Percentiles rank a stretch among this genome's conserved stretches.
These are phyloP conservation scores for Neoarthrinium moseri DNA, from an alignment of 2,329 filamentous ascomycete genomes.

Conservation along the genomic window DNA sequence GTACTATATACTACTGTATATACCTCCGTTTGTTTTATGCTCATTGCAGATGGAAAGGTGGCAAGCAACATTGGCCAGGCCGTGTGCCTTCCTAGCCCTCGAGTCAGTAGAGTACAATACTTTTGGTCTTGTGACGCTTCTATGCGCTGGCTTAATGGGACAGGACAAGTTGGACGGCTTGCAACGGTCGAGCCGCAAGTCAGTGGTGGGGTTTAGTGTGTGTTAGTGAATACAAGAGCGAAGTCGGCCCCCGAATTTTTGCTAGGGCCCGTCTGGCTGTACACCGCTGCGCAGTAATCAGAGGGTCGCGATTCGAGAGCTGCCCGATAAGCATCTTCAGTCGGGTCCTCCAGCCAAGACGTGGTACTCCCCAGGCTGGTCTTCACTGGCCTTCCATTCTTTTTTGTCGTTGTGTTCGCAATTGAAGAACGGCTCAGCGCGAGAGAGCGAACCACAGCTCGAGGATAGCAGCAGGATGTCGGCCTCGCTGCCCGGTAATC, in stretches of 20 bases:
- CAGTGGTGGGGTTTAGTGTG: constrained; percentile 1
- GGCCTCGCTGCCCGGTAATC: constrained; percentile 62
- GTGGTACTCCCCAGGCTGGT: not conserved
- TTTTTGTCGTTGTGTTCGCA: not conserved
- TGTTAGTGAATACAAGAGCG: not conserved
- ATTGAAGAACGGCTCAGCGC: constrained; percentile 8
- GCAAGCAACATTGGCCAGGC: too few species aligned
- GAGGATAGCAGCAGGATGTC: constrained; percentile 47
- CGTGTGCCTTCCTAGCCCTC: not conserved
- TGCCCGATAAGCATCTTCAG: not conserved
- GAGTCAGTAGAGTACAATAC: not conserved
- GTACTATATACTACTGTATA: not conserved
- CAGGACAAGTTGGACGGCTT: constrained; percentile 1
- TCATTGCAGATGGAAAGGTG: too few species aligned
- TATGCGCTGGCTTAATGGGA: not conserved
- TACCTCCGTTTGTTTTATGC: not conserved
- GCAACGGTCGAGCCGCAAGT: not conserved
- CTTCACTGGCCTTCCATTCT: not conserved
- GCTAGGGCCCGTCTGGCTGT: constrained; percentile 2
- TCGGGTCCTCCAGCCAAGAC: not conserved
- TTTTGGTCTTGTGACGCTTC: not conserved
- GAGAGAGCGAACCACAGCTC: constrained; percentile 10
- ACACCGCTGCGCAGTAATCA: not conserved
- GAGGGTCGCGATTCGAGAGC: not conserved
- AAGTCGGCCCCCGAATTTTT: constrained; percentile 3